Base-by-base conservation (phyloP, 2,329 filamentous ascomycete genomes). In the Knoxdaviesia proteae region DNA sequence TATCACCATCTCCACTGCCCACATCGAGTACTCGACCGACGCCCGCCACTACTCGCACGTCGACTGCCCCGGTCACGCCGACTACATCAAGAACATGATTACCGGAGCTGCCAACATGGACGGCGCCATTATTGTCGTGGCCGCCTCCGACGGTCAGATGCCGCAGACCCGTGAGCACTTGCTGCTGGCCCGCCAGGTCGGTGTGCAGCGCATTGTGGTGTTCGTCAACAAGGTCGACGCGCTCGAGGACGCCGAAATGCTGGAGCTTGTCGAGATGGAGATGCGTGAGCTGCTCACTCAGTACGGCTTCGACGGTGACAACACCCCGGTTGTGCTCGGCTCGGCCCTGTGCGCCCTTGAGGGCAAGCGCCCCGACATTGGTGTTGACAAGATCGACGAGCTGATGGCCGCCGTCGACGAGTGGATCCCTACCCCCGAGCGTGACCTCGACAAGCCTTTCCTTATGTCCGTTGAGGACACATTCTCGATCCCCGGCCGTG, bases 21-120 rank as follows among this genome's bases (percentile, higher is more conserved):
- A 98, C 68, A 93, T 98, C 67, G 90, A 98, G 70, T 98, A 96
- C 71, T 68, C 84, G 54, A 98, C 90, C 61, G 84, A 94, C 0
- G 71, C 70, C 59, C 80, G 90, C 58, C 90, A 98, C 71, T 98
- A 98, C 68, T 90, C 90, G 56, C 90, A 98, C 75, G 90, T 98
- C 69, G 90, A 98, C 75, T 98, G 90, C 67, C 90, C 90, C 46
- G 90, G 90, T 66, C 90, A 98, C 80, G 90, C 90, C 65, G 90
- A 98, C 84, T 98, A 98, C 74, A 96, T 98, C 71, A 98, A 98
- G 77, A 98, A 98, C 80, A 98, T 98, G 90, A 98, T 98, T 63
- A 98, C 90, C 52, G 90, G 90, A 77, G 87, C 90, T 49, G 88
- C 92, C 56, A 93, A 86, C 71, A 98, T 98, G 90, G 90, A 98